A percentile compares a stretch with the other conserved stretches of the same genome.
phyloP scores from a whole-genome alignment of 2,329 filamentous ascomycete species.

The Cryphonectria naterciae region DNA sequence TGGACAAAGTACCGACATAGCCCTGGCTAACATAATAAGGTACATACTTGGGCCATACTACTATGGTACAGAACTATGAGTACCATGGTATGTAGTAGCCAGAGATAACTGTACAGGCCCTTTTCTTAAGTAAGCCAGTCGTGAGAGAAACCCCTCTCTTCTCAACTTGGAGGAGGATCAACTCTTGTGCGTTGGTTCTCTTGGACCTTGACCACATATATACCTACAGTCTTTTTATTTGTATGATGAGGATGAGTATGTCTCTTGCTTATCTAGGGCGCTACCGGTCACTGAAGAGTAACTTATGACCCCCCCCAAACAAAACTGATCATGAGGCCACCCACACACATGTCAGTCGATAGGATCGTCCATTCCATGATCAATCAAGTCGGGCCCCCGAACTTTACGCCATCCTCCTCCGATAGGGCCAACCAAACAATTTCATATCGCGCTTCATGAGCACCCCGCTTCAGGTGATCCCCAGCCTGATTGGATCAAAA shows the following conservation, averaged over 20 bases:
- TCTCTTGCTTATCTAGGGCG: not conserved
- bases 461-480: not conserved
- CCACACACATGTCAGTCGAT: not conserved
- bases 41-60: too few relatives aligned
- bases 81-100: too few relatives aligned
- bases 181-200: not conserved
- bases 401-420: not conserved
- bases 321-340: not conserved
- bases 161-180: not conserved
- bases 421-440: not conserved
- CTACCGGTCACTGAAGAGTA: not conserved
- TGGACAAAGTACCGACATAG: too few relatives aligned
- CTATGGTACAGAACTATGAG: too few relatives aligned
- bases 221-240: too few relatives aligned
- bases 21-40: too few relatives aligned
- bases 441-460: not conserved
- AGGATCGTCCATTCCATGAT: not conserved
- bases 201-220: not conserved
- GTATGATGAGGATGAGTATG: too few relatives aligned
- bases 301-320: not conserved
- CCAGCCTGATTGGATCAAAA: slow-evolving; percentile 13
- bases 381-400: not conserved
- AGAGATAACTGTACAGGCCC: not conserved
- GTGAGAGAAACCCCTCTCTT: not conserved
- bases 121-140: not conserved